Base-by-base conservation (phyloP, 352 stramenopile genomes). In the Elongisporangium undulatum region DNA sequence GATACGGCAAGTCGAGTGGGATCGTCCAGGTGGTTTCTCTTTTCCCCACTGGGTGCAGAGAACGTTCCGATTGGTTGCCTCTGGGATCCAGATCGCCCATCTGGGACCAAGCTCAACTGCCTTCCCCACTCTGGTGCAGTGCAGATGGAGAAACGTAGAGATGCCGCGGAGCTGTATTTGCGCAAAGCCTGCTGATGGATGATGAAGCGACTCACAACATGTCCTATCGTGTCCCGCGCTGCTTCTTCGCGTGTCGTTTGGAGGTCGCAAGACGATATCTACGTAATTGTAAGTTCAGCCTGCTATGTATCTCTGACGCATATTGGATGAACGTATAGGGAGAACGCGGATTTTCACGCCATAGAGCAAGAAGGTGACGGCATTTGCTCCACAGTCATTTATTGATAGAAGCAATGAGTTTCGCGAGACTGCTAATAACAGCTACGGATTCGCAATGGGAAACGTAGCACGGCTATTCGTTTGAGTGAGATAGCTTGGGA, bases 401-500 rank as follows among this genome's bases (percentile, higher is more conserved):
- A 8, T 53, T 53, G 49, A 53, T 53, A 53, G 49, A 53, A 53
- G 49, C 49, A 53, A 53, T n/a, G 49, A 53, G 49, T 53, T 53
- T 53, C 49, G 49, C 49, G 49, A 53, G 49, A 53, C 49, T n/a
- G 49, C 49, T 53, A 53, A 53, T 53, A 53, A 53, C 49, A 53
- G 49, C 49, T 53, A 53, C 49, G 49, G 49, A 53, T 53, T 53
- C 16, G 49, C 49, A 24, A 53, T 53, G 49, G 49, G 49, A 53
- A 17, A 6, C 6, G 24, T 19, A 7, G 49, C 8, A 53, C 49
- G 24, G 49, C 24, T 53, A 53, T n/a, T n/a, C n/a, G n/a, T n/a
- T n/a, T n/a, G n/a, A n/a, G n/a, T n/a, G n/a, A n/a, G n/a, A n/a
- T n/a, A n/a, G n/a, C n/a, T n/a, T n/a, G n/a, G n/a, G n/a, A n/a